Evolutionary conservation across 805 yeast species (phyloP), one percentile per base, ranked within the genome.

Genomic region (Candida sonorensis): DNA sequence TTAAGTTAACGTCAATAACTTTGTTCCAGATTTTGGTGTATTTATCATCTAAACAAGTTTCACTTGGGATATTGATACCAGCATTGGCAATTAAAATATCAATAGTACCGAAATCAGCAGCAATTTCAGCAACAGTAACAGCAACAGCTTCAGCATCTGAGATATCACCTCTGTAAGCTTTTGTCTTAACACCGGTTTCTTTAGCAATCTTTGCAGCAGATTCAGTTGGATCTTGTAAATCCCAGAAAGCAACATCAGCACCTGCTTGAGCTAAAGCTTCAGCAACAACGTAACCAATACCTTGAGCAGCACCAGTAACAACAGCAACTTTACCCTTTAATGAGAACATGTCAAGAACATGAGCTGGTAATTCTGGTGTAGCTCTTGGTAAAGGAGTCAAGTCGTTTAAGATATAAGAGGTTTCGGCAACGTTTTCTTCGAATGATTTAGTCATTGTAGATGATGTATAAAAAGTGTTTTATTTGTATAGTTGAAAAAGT

Each of bases 251-350:
- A 42, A 67, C 43, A 23, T 42, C 50, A 7, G 69, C 63, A 10
- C 74, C 74, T 17, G 75, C 73, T 32, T 65, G 64, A 2, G 76
- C 78, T 17, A 72, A 53, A 10, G 70, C 78, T 19, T 57, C 49
- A 15, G 74, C 75, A 31, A 72, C 66, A 26, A 66, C 68, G 17
- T 62, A 63, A 2, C 80, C 81, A 39, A 75, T 74, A 5, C 81
- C 81, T 15, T 72, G 64, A 13, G 77, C 67, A 11, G 71, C 77
- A 11, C 81, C 81, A 10, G 79, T 66, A 19, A 71, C 50, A n/a
- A 67, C 41, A 10, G 67, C 67, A 5, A 54, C 57, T 40, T 64
- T 62, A 10, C 66, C 68, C 29, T 53, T 51, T 18, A 65, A 51
- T 7, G 70, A 63, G 36, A 62, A 67, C 31, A 45, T 29, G 23